These are phyloP conservation scores for Globisporangium recalcitrans DNA, from an alignment of 352 stramenopile genomes.

Conservation along the genomic window DNA sequence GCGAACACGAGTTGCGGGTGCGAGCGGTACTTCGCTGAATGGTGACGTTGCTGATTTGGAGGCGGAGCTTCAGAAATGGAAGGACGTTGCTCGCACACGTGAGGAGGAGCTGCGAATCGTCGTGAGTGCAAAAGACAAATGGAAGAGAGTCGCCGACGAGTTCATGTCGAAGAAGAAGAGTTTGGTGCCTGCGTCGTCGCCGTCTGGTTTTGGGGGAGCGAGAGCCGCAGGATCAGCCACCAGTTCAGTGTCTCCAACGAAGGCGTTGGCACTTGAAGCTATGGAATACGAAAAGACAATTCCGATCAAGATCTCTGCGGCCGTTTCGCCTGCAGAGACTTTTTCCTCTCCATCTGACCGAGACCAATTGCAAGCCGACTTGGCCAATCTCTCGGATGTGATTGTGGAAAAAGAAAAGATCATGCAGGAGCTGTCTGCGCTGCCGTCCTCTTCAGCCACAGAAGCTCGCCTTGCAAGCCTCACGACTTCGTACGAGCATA, in stretches of 20 bases:
- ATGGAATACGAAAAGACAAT: slow-evolving; percentile 32
- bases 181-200: neutral
- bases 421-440: slow-evolving; percentile 17
- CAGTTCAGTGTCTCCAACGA: slow-evolving; percentile 13
- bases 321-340: too few relatives aligned
- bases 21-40: neutral
- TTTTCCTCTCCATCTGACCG: neutral
- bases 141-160: slow-evolving; percentile 54
- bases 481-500: slow-evolving; percentile 31
- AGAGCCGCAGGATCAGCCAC: neutral
- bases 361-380: slow-evolving; percentile 15
- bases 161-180: slow-evolving; percentile 26
- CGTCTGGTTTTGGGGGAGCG: slow-evolving; percentile 1
- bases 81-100: slow-evolving; percentile 22
- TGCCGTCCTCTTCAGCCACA: slow-evolving; percentile 2
- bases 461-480: slow-evolving; percentile 30
- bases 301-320: slow-evolving; percentile 5
- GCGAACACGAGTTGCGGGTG: neutral
- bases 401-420: slow-evolving; percentile 56
- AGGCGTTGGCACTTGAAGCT: slow-evolving; percentile 25
- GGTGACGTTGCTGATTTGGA: neutral
- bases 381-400: slow-evolving; percentile 34
- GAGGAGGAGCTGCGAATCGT: slow-evolving; percentile 43
- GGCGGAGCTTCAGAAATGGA: slow-evolving; percentile 24
- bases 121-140: slow-evolving; percentile 57